Evolutionary conservation across 305 asterid genomes (phyloP).

Genomic region (Plantago rigida): DNA sequence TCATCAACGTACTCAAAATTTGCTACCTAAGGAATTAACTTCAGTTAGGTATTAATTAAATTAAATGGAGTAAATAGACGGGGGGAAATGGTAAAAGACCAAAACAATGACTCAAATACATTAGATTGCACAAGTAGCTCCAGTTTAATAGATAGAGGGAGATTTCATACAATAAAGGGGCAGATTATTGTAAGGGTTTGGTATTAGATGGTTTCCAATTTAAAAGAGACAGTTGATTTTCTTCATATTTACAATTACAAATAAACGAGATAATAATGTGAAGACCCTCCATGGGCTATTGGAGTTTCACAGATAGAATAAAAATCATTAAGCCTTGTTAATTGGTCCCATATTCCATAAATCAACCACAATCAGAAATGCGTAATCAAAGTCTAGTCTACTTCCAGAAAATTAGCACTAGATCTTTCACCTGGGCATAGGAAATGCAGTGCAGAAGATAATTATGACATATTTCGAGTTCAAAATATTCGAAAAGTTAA

Average conservation of each 20-base stretch:
- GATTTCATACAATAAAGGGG: constrained; percentile 1
- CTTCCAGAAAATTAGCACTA: neutral
- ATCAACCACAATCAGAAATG: neutral
- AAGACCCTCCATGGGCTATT: neutral
- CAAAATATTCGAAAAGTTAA: neutral
- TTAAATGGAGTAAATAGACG: constrained; percentile 16
- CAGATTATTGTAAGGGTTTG: neutral
- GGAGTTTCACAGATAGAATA: neutral
- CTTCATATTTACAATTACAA: too few species aligned
- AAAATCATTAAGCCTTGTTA: neutral
- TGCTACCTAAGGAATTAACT: constrained; percentile 63
- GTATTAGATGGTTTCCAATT: too few species aligned
- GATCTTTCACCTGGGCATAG: neutral
- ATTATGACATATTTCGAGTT: too few species aligned
- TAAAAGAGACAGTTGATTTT: neutral
- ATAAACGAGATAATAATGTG: neutral
- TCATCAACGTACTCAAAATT: constrained; percentile 87
- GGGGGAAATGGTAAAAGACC: too few species aligned
- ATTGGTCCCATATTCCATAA: neutral
- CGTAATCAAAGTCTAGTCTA: neutral
- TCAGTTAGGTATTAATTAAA: constrained; percentile 21
- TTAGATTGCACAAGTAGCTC: constrained; percentile 10
- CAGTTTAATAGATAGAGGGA: constrained; percentile 12
- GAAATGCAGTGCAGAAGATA: neutral
- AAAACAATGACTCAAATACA: too few species aligned